Evolutionary conservation across 768 basidiomycete species (phyloP).

Genomic region (Phylloporus sp.): DNA sequence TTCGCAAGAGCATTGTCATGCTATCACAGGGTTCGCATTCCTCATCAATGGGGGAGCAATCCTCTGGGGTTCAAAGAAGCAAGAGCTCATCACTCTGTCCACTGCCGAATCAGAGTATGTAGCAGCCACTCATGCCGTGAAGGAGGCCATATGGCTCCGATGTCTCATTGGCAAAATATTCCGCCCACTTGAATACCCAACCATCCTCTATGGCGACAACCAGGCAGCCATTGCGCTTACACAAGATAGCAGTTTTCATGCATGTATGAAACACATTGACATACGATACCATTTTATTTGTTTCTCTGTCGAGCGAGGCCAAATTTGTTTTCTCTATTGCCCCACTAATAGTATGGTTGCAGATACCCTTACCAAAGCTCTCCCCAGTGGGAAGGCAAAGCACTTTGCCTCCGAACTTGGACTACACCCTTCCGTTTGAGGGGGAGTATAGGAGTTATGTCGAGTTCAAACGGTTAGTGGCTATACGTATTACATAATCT

Average conservation of each 20-base stretch:
- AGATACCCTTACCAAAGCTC: background rate
- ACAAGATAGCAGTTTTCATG: background rate
- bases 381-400: background rate
- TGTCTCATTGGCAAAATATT: background rate
- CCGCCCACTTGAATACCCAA: background rate
- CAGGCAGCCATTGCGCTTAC: background rate
- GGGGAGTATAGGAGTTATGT: no score
- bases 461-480: no score
- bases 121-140: background rate
- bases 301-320: background rate
- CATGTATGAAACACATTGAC: background rate
- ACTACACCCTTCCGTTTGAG: background rate
- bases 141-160: constrained; percentile 2
- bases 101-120: background rate
- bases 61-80: background rate
- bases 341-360: background rate
- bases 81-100: constrained; percentile 4
- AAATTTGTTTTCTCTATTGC: background rate
- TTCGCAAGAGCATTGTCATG: constrained; percentile 1
- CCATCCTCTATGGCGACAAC: background rate
- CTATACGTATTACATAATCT: no score
- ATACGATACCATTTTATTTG: background rate
- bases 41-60: constrained; percentile 2
- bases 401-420: background rate
- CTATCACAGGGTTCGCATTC: background rate